These are phyloP conservation scores for Daldinia concentrica DNA, from an alignment of 495 filamentous ascomycete genomes.

Conservation along the genomic window DNA sequence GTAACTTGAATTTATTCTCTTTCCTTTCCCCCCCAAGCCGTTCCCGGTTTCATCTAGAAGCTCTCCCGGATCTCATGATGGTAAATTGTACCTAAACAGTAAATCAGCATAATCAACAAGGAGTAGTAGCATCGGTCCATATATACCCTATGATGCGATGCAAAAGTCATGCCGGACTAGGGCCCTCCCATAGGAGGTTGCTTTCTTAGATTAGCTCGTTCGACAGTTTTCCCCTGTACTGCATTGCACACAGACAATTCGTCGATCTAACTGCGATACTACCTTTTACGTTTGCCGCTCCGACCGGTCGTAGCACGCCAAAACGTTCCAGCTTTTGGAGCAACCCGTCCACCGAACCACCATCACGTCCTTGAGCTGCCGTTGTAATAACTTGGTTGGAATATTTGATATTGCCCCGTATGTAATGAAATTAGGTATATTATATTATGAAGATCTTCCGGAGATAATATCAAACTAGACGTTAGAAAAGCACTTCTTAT, in stretches of 20 bases:
- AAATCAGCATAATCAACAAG: neutral
- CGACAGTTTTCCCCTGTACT: slow-evolving; percentile 1
- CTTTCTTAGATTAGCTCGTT: slow-evolving; percentile 12
- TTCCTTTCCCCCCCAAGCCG: neutral
- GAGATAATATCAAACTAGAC: neutral
- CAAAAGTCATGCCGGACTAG: slow-evolving; percentile 20
- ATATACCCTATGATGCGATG: neutral
- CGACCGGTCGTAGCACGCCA: slow-evolving; percentile 19
- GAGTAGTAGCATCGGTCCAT: slow-evolving; percentile 5
- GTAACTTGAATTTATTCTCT: neutral
- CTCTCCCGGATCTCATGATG: slow-evolving; percentile 11
- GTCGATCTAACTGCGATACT: slow-evolving; percentile 38
- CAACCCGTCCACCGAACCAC: neutral
- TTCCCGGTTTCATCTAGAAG: slow-evolving; percentile 4
- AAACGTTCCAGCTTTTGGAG: slow-evolving; percentile 6
- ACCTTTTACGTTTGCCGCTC: slow-evolving; percentile 30
- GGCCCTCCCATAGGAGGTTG: slow-evolving; percentile 23
- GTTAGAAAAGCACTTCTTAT: neutral
- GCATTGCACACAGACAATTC: slow-evolving; percentile 25
- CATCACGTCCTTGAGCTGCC: neutral
- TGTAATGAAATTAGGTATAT: neutral
- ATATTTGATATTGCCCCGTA: neutral
- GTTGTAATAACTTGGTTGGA: neutral
- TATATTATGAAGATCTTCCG: neutral
- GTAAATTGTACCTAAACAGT: neutral